These are phyloP conservation scores for Phytophthora colocasiae DNA, from an alignment of 352 stramenopile genomes.

Conservation along the genomic window DNA sequence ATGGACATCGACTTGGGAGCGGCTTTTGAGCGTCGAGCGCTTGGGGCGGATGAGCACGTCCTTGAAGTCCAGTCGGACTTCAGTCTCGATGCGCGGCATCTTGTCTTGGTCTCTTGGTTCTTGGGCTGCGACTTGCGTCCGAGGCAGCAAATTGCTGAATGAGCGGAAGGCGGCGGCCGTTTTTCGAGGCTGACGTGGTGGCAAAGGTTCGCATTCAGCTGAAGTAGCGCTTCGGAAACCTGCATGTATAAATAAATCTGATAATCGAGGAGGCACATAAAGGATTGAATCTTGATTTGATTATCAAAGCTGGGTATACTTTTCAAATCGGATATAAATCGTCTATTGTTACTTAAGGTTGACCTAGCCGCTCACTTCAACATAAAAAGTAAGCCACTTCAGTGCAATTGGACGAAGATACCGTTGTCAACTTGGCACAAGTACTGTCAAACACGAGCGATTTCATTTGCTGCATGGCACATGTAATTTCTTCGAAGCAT, in stretches of 20 bases:
- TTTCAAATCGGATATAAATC: conserved; percentile 2
- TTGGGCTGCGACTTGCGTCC: conserved; percentile 29
- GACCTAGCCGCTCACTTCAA: conserved; percentile 4
- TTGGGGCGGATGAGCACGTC: conserved; percentile 95
- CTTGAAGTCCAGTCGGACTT: conserved; percentile 94
- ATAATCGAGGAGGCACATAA: not conserved
- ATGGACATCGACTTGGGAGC: conserved; percentile 81
- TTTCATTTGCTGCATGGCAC: too few species aligned
- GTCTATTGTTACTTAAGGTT: not conserved
- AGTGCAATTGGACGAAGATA: not conserved
- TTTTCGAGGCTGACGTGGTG: conserved; percentile 10
- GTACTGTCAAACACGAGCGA: too few species aligned
- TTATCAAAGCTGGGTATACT: not conserved
- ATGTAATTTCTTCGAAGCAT: too few species aligned
- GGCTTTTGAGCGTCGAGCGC: conserved; percentile 91
- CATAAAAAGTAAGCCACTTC: not conserved
- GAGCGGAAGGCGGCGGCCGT: conserved; percentile 14
- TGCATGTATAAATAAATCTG: not conserved
- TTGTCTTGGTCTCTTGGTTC: conserved; percentile 33
- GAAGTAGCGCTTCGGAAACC: conserved; percentile 9
- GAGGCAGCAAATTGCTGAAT: conserved; percentile 45
- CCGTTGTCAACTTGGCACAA: too few species aligned
- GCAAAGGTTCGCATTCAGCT: conserved; percentile 22
- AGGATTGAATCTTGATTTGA: not conserved
- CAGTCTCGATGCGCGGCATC: conserved; percentile 92